Evolutionary conservation across 306 rosid genomes (phyloP), one percentile per base, ranked within the genome.

Genomic region (Senna tora): DNA sequence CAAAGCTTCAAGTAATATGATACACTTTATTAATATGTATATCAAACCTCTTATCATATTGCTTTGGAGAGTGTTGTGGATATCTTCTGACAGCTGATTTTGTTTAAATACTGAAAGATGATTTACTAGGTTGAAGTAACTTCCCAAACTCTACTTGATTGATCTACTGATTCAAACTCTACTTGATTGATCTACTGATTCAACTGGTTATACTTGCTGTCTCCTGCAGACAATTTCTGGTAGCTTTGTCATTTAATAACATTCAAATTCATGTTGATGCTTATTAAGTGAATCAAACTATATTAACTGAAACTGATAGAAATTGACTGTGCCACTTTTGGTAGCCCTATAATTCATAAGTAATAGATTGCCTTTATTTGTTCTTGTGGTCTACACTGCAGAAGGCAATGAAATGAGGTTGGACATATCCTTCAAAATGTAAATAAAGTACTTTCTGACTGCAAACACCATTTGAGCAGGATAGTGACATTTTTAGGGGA

Each of bases 241-340:
- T 12, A 50, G 65, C 38, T 51, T 28, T 38, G 56, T 38, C 64
- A 59, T 69, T 69, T 59, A 17, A 60, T 68, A 30, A 60, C 30
- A 9, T 61, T 60, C 45, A 58, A 58, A 34, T 57, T 43, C 33
- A 13, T 49, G 20, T 50, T 1, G 34, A 47, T 4, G 46, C 12
- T 17, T 19, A 21, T 42, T 43, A 25, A 43, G 15, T 17, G 9
- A 22, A 65, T 7, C 38, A 65, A 67, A 34, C 10, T 42, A 64
- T 20, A 15, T 25, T 15, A 28, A n/a, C 42, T 66, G 11, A 10
- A 65, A 43, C 39, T 47, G 8, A 39, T 16, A 50, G 75, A 28
- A 32, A 69, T 49, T 56, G 56, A 17, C 7, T 2, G 17, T 15
- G 45, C 32, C 47, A 30, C 20, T 41, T 69, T 43, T 69, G 13